phyloP scores from a whole-genome alignment of 345 rosid species.

The Aquilaria sinensis region DNA sequence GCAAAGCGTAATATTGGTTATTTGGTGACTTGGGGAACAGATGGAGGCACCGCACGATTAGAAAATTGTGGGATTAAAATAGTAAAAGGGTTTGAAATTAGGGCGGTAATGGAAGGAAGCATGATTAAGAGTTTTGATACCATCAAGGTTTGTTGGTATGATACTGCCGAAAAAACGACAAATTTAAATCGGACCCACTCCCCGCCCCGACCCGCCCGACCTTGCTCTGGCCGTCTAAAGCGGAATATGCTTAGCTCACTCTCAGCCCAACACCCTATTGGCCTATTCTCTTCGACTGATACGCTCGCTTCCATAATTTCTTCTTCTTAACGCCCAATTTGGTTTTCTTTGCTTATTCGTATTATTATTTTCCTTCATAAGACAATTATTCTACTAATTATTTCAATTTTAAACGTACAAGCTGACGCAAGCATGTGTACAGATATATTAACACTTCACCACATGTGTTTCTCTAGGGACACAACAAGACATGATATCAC shows the following conservation, averaged over 20 bases:
- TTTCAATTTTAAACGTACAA: too few relatives aligned
- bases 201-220: not conserved
- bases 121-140: slow-evolving; percentile 35
- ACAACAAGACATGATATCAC: too few relatives aligned
- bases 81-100: not conserved
- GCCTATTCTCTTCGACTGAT: too few relatives aligned
- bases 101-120: slow-evolving; percentile 10
- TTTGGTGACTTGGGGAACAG: not conserved
- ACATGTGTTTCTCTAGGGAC: too few relatives aligned
- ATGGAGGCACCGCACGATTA: not conserved
- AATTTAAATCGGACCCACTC: slow-evolving; percentile 3
- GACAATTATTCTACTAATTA: too few relatives aligned
- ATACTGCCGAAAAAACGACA: slow-evolving; percentile 35
- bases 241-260: slow-evolving; percentile 29
- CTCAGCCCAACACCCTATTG: not conserved
- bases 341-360: too few relatives aligned
- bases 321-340: too few relatives aligned
- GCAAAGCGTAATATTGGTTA: not conserved
- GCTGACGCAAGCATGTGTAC: too few relatives aligned
- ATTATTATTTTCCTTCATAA: too few relatives aligned
- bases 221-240: slow-evolving; percentile 17
- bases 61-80: not conserved
- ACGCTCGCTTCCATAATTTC: too few relatives aligned
- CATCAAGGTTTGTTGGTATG: slow-evolving; percentile 17
- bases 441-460: too few relatives aligned